A percentile compares a stretch with the other conserved stretches of the same genome.
phyloP scores from a whole-genome alignment of 306 rosid species.

The Medicago ruthenica region DNA sequence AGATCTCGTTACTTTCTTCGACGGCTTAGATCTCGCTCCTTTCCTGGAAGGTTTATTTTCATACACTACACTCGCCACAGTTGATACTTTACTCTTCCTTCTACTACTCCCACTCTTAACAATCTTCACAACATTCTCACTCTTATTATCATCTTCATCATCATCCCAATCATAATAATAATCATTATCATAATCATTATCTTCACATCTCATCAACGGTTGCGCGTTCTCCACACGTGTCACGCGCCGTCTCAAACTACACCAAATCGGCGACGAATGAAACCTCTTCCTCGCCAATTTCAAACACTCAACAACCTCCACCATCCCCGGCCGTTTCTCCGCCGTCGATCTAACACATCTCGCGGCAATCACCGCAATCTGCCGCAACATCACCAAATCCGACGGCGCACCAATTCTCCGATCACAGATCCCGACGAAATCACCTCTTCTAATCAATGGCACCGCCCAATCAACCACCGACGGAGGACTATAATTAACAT shows the following conservation, averaged over 20 bases:
- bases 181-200: constrained; percentile 5
- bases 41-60: constrained; percentile 37
- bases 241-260: constrained; percentile 52
- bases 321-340: constrained; percentile 78
- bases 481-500: constrained; percentile 80
- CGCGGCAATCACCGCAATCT: constrained; percentile 66
- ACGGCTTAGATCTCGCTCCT: constrained; percentile 56
- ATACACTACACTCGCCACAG: constrained; percentile 52
- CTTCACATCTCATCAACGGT: constrained; percentile 40
- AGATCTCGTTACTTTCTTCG: constrained; percentile 44
- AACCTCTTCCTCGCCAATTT: constrained; percentile 44
- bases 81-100: constrained; percentile 69
- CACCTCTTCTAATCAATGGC: constrained; percentile 62
- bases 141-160: not conserved
- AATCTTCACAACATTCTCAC: constrained; percentile 45
- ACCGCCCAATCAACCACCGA: constrained; percentile 92
- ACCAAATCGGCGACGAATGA: constrained; percentile 58
- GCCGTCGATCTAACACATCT: constrained; percentile 74
- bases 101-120: constrained; percentile 54
- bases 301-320: constrained; percentile 73
- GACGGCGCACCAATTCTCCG: constrained; percentile 58
- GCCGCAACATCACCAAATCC: constrained; percentile 46
- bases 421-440: constrained; percentile 62
- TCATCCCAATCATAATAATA: constrained; percentile 16
- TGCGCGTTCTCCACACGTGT: constrained; percentile 45